Conservation (phyloP, 371 early-diverging fungal genomes). For the Parasitella parasitica region DNA sequence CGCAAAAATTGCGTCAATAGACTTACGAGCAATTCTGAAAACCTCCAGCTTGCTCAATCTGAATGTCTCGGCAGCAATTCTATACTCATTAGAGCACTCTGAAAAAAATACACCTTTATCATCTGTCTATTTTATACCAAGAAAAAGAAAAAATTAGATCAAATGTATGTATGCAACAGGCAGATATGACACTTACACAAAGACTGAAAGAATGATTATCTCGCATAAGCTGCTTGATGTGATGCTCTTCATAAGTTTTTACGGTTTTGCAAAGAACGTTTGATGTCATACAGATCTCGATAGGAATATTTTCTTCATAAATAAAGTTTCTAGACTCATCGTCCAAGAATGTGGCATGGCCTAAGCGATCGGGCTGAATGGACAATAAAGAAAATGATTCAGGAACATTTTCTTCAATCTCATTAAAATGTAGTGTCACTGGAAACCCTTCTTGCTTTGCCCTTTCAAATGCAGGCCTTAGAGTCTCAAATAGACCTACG, state of each 20-base stretch:
- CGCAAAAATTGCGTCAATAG: constrained; percentile 55
- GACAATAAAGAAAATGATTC: constrained; percentile 48
- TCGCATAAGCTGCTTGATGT: constrained; percentile 47
- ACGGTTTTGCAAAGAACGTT: constrained; percentile 64
- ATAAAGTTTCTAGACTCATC: constrained; percentile 37
- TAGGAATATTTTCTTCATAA: constrained; percentile 40
- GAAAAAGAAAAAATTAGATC: no score
- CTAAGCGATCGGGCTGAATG: constrained; percentile 54
- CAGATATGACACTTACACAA: constrained; percentile 46
- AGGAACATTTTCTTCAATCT: constrained; percentile 42
- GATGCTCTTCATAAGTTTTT: constrained; percentile 49
- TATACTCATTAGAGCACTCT: constrained; percentile 53
- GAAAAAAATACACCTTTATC: constrained; percentile 61
- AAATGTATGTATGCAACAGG: neutral
- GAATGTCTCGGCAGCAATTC: constrained; percentile 39
- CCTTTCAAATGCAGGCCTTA: constrained; percentile 52
- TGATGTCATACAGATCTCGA: constrained; percentile 72
- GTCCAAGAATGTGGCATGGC: constrained; percentile 60
- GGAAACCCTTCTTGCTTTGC: constrained; percentile 52
- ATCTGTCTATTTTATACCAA: constrained; percentile 44
- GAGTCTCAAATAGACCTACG: constrained; percentile 39
- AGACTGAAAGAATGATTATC: constrained; percentile 54
- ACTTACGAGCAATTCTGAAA: constrained; percentile 37
- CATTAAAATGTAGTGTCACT: constrained; percentile 62
- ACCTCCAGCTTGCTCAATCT: constrained; percentile 33